A percentile compares a stretch with the other conserved stretches of the same genome.
phyloP scores from a whole-genome alignment of 176 grass and related monocot species.

The Eleusine coracana region DNA sequence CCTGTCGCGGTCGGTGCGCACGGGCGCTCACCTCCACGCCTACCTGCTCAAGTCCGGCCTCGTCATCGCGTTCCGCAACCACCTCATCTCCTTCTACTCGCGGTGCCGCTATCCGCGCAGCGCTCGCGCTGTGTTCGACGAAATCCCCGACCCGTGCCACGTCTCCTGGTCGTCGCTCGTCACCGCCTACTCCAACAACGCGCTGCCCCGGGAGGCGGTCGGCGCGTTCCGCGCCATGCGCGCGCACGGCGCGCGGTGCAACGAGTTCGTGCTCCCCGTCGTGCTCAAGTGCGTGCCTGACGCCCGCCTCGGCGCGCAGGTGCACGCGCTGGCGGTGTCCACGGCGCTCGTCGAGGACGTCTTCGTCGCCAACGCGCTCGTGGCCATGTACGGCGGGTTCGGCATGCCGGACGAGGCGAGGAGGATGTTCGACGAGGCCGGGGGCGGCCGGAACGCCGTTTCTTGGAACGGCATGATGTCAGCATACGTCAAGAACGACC shows the following conservation, averaged over 20 bases:
- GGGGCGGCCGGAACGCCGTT: conserved; percentile 44
- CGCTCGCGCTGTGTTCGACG: conserved; percentile 80
- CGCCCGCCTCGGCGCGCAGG: conserved; percentile 55
- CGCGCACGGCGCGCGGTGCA: conserved; percentile 48
- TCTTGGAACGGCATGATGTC: conserved; percentile 84
- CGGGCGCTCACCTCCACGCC: conserved; percentile 59
- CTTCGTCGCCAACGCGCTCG: conserved; percentile 74
- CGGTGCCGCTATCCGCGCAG: conserved; percentile 46
- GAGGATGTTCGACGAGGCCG: conserved; percentile 61
- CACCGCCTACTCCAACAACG: conserved; percentile 69
- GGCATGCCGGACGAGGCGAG: conserved; percentile 52
- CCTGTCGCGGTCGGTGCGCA: conserved; percentile 36
- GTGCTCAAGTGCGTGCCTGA: conserved; percentile 63
- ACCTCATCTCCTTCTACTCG: conserved; percentile 66
- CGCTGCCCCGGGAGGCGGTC: conserved; percentile 55
- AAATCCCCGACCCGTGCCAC: conserved; percentile 62
- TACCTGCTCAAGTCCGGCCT: conserved; percentile 62
- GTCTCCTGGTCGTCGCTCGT: conserved; percentile 84
- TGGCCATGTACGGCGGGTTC: conserved; percentile 72
- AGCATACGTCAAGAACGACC: conserved; percentile 70
- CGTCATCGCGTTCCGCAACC: conserved; percentile 51
- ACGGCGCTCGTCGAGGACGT: conserved; percentile 54
- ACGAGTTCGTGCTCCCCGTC: conserved; percentile 78
- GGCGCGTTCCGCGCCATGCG: conserved; percentile 58
- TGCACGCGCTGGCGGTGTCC: conserved; percentile 59